Percentiles rank a stretch among this genome's conserved stretches.
phyloP scores from a whole-genome alignment of 345 rosid species.

The Moricandia arvensis region DNA sequence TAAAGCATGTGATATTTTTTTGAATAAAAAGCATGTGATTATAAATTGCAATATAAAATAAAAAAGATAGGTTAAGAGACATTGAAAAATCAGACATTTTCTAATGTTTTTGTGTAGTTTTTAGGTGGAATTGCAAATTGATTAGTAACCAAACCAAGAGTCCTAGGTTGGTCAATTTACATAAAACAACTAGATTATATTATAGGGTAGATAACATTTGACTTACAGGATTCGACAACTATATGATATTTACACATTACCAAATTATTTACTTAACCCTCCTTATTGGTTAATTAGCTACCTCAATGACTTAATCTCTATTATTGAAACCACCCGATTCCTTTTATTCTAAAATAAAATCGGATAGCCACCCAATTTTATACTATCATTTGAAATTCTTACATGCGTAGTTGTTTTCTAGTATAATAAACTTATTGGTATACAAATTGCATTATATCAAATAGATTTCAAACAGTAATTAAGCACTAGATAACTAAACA shows the following conservation, averaged over 20 bases:
- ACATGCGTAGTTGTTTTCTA: background rate
- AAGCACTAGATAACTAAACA: background rate
- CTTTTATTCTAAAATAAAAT: background rate
- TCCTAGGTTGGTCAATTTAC: conserved; percentile 32
- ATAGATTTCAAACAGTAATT: background rate
- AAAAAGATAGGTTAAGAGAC: background rate
- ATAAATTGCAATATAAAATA: background rate
- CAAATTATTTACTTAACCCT: conserved; percentile 27
- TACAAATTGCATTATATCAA: background rate
- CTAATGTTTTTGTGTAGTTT: background rate
- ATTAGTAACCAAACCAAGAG: conserved; percentile 16
- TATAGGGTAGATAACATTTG: conserved; percentile 26
- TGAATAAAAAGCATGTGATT: background rate
- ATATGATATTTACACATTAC: conserved; percentile 34
- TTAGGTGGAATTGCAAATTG: conserved; percentile 33
- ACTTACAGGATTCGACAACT: conserved; percentile 30
- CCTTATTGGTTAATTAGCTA: conserved; percentile 21
- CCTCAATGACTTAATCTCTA: conserved; percentile 24
- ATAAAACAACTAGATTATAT: conserved; percentile 13
- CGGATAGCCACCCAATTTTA: background rate
- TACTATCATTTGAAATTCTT: background rate
- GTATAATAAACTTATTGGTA: background rate
- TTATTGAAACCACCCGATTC: conserved; percentile 22
- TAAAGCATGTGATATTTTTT: background rate
- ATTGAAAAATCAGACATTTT: conserved; percentile 2